Evolutionary conservation across 1,284 basidiomycete genomes (phyloP), one percentile per base, ranked within the genome.

Genomic region (Marasmius sp.): DNA sequence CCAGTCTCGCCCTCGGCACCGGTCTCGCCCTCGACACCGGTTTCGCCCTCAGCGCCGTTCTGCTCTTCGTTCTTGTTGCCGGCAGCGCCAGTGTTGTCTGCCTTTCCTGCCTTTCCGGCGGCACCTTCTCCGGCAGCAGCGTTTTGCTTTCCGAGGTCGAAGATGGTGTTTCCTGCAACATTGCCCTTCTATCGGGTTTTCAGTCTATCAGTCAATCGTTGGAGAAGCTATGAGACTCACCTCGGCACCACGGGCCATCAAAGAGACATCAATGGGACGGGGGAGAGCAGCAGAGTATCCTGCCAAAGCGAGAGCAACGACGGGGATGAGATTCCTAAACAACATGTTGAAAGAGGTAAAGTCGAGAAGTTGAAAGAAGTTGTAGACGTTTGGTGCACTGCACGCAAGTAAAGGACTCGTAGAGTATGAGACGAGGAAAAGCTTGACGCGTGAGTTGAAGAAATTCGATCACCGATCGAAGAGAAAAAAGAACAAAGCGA

Each of bases 261-360:
- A 57, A 9, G 63, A 59, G 3, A 51, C 27, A 38, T 68, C 64
- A 58, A 65, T 59, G 27, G 64, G 65, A 43, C 60, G 61, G 48
- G 72, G 72, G 7, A 69, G 70, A n/a, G 70, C 72, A 45, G 69
- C 14, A 6, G 66, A 68, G 3, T 68, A 67, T 41, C 67, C 64
- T 14, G 68, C 68, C 51, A 71, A 59, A 48, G 57, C 64, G 37
- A 65, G 69, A 36, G 72, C 47, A 48, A 71, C 68, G 51, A 64
- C 57, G 20, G 69, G 57, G 45, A 65, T 56, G 51, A 68, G 57
- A 61, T 66, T 58, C 47, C 66, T 65, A 64, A 68, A 69, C 62
- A 69, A 65, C 68, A 71, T 71, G n/a, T 52, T 64, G 61, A 55
- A n/a, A 18, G 54, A 22, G 7, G n/a, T 37, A 56, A 47, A 58